Base-by-base conservation (phyloP, 768 basidiomycete genomes). In the Termitomyces titanicus region DNA sequence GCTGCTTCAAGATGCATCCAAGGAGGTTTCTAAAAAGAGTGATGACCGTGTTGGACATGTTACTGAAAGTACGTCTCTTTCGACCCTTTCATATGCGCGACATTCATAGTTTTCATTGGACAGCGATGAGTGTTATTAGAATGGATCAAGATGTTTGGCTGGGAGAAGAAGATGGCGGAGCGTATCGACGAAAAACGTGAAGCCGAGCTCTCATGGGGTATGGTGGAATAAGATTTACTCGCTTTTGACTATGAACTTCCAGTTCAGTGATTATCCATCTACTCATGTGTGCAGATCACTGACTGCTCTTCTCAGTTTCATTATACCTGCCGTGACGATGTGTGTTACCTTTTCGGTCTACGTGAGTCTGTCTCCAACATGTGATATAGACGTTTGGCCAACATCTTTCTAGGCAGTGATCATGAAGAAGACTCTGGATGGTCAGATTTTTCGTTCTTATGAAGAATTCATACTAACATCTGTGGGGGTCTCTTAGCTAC, bases 101-200 rank as follows among this genome's bases (percentile, higher is more conserved):
- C 42, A 53, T 40, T 43, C 37, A 51, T 43, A 24, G 2, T 11
- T 27, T 72, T 70, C 68, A 33, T 18, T 29, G 17, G 3, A 1
- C 47, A 83, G 83, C 75, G 3, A 71, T 83, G 61, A 78, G 75
- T 53, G 77, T 82, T 22, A 68, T 85, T 8, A 76, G 85, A 11
- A 86, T 87, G 80, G 81, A 72, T 87, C 63, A 88, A 89, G 68
- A 71, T 88, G 51, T 88, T 89, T 61, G 88, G 77, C 9, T 79
- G 88, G 78, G 78, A 84, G 74, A 75, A 77, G 54, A 75, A 79
- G 37, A 78, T 86, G 62, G 71, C 76, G 20, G 63, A 75, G 9
- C 72, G 74, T 39, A 73, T 92, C 38, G 67, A 74, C n/a, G 74
- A 76, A 35, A 82, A 81, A 61, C 78, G 88, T 47, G 77, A 84